These are phyloP conservation scores for Salix purpurea DNA, from an alignment of 345 rosid species.

Conservation along the genomic window DNA sequence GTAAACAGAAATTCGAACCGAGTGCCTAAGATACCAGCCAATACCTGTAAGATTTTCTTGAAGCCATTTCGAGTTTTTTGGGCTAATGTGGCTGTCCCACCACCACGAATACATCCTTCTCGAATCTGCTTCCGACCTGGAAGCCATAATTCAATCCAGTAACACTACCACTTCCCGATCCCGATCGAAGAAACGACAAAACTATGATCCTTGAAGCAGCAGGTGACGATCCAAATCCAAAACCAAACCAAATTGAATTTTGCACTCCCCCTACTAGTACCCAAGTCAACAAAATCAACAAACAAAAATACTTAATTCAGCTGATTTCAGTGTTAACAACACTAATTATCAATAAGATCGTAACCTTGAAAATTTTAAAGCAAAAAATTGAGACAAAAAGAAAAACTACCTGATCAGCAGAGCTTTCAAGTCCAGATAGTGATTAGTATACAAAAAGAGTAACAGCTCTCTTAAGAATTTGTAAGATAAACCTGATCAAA, in stretches of 20 bases:
- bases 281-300: slow-evolving; percentile 11
- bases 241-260: slow-evolving; percentile 10
- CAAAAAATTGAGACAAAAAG: not conserved
- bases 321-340: not conserved
- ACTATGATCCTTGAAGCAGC: not conserved
- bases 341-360: slow-evolving; percentile 11
- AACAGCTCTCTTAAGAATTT: slow-evolving; percentile 12
- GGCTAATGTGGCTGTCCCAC: slow-evolving; percentile 98
- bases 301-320: slow-evolving; percentile 12
- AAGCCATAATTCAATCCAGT: slow-evolving; percentile 45
- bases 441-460: not conserved
- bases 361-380: slow-evolving; percentile 7
- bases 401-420: slow-evolving; percentile 42
- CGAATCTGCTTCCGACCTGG: slow-evolving; percentile 36
- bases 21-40: not conserved
- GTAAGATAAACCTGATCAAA: slow-evolving; percentile 24
- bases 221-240: slow-evolving; percentile 6
- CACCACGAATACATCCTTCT: slow-evolving; percentile 90
- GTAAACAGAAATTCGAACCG: not conserved
- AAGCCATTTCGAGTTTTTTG: slow-evolving; percentile 97
- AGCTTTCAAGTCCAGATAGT: slow-evolving; percentile 14
- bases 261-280: slow-evolving; percentile 8
- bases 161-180: slow-evolving; percentile 13
- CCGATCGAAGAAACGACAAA: not conserved
- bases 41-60: slow-evolving; percentile 92